Evolutionary conservation across 2,329 filamentous ascomycete species (phyloP), one percentile per base, ranked within the genome.

Genomic region (Colletotrichum magnum): DNA sequence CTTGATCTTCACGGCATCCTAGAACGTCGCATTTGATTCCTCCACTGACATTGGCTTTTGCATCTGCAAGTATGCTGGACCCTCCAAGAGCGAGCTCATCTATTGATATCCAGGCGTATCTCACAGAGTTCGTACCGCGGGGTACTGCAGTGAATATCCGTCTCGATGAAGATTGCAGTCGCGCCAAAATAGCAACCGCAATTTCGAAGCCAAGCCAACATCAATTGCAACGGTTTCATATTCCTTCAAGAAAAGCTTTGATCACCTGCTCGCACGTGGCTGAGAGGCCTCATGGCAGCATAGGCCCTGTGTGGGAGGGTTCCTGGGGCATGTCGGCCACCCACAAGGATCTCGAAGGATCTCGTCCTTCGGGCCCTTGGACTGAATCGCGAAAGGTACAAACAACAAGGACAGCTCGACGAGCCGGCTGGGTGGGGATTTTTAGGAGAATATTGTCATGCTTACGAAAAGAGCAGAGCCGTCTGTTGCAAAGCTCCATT

Each of bases 261-360:
- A 43, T 43, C 13, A 15, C 41, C 13, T n/a, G 41, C 41, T 15
- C 16, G 16, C 41, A 43, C 41, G 41, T 43, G 41, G 41, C 41
- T n/a, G 13, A n/a, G 41, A n/a, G 41, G 16, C 41, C 13, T n/a
- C 41, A n/a, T 15, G 41, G 41, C 41, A 43, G 10, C 13, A 43
- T 39, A 26, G 28, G 28, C 26, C 39, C n/a, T n/a, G 57, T 21
- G 32, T 24, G 21, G 21, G 21, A 24, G 21, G 57, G 57, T 51
- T 59, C 18, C 2, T 28, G 26, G 50, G 52, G 28, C 32, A 13
- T 59, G 45, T 26, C 36, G n/a, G 50, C 24, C 24, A 15, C 24
- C 50, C 12, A 21, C 57, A 51, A 50, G 57, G 45, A 51, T 59
- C 13, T 26, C 28, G 13, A 51, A 50, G 57, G 45, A 51, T 59